These are phyloP conservation scores for Meyerozyma guilliermondii DNA, from an alignment of 1,139 yeast genomes.

Conservation along the genomic window DNA sequence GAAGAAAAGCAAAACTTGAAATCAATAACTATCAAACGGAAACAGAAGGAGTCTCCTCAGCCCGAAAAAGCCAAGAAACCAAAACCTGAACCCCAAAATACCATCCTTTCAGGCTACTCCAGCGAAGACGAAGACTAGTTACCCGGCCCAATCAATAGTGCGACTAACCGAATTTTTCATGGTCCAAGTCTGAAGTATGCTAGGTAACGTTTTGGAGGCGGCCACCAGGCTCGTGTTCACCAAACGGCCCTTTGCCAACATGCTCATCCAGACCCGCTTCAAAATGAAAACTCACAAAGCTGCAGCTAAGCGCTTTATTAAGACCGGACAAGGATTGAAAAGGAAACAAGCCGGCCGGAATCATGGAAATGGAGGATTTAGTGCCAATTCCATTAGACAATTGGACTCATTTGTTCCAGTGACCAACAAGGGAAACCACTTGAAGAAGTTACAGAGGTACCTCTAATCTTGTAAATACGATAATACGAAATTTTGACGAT, in stretches of 20 bases:
- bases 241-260: constrained; percentile 15
- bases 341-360: constrained; percentile 81
- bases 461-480: constrained; percentile 4
- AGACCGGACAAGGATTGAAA: constrained; percentile 47
- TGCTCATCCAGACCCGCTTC: constrained; percentile 39
- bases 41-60: not conserved
- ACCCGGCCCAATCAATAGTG: not conserved
- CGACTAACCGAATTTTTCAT: not conserved
- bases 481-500: not conserved
- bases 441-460: constrained; percentile 46
- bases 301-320: constrained; percentile 80
- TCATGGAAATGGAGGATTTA: constrained; percentile 92
- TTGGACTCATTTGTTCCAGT: constrained; percentile 64
- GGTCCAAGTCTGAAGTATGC: constrained; percentile 5
- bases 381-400: constrained; percentile 55
- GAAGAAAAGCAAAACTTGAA: not conserved
- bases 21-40: not conserved
- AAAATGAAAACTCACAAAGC: constrained; percentile 66
- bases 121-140: constrained; percentile 8
- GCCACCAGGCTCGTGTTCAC: constrained; percentile 15
- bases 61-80: no score
- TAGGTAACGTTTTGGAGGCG: constrained; percentile 12
- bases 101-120: constrained; percentile 4
- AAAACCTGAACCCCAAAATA: not conserved
- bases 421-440: constrained; percentile 44